Base-by-base conservation (phyloP, 495 filamentous ascomycete genomes). In the Penicillium canariense region DNA sequence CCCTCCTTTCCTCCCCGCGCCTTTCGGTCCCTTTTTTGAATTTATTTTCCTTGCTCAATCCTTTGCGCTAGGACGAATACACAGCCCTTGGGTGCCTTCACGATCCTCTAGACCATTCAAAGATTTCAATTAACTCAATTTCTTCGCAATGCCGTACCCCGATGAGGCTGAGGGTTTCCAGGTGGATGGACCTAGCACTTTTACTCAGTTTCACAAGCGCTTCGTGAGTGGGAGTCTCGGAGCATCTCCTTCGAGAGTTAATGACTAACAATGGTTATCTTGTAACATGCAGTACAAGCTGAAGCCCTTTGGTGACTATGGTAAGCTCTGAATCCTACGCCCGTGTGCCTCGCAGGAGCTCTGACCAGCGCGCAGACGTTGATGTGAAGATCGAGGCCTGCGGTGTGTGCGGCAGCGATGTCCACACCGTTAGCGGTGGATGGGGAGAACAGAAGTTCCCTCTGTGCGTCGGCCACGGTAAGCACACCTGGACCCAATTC, bases 381-480 rank as follows among this genome's bases (percentile, higher is more conserved):
- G 89, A 91, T 57, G 77, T 91, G 50, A 79, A 82, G 64, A 82
- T 87, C 52, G 83, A 86, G 52, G 81, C 80, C 50, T 94, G 89
- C 68, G 89, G 89, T 61, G 85, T 93, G 10, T 91, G 88, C 68
- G 88, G 86, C 9, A 87, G 81, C 22, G 89, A 92, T 61, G 83
- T 90, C 14, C 89, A 93, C 75, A 89, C 84, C 38, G 84, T 88
- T 49, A 88, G 79, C 45, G 84, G 72, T 50, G 88, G 87, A 32
- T 92, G 88, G 89, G 88, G 89, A 23, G 78, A 83, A 0, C 79
- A 81, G 51, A 81, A 80, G 22, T 81, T 87, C 40, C 85, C 88
- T 28, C 73, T 87, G 40, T 89, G 84, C 57, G 85, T 89, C 17
- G 87, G 88, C 55, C 87, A 91, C 60, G 72, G 72, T 75, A 69